Evolutionary conservation across 306 rosid species (phyloP).

Genomic region (Trifolium dubium): DNA sequence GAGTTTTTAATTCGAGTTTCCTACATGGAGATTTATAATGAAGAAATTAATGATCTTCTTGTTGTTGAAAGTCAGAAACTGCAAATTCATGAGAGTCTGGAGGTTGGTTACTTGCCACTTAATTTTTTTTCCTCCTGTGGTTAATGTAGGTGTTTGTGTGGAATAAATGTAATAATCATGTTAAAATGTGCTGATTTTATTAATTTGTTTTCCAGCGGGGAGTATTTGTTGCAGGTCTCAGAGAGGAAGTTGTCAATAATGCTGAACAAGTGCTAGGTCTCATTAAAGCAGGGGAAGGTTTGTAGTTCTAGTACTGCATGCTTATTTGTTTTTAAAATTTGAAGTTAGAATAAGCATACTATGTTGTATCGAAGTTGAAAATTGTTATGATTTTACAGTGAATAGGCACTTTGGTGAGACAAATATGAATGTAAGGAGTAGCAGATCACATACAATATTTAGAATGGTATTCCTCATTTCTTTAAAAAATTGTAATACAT

Average conservation of each 20-base stretch:
- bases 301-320: conserved; percentile 29
- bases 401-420: conserved; percentile 98
- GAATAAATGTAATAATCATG: conserved; percentile 2
- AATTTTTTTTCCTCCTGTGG: neutral
- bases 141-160: neutral
- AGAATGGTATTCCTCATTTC: conserved; percentile 72
- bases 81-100: conserved; percentile 96
- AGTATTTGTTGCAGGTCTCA: conserved; percentile 88
- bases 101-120: conserved; percentile 54
- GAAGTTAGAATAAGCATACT: conserved; percentile 31
- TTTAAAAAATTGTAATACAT: neutral
- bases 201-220: conserved; percentile 70
- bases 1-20: conserved; percentile 93
- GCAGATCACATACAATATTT: conserved; percentile 97
- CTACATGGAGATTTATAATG: conserved; percentile 95
- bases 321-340: conserved; percentile 1
- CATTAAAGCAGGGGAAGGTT: conserved; percentile 89
- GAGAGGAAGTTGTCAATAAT: conserved; percentile 82
- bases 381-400: conserved; percentile 52
- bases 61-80: conserved; percentile 84
- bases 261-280: conserved; percentile 84
- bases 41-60: conserved; percentile 90
- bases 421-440: conserved; percentile 91
- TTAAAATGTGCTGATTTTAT: conserved; percentile 32
- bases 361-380: conserved; percentile 31